phyloP scores from a whole-genome alignment of 805 yeast genomes.

The Metschnikowia reukaufii region DNA sequence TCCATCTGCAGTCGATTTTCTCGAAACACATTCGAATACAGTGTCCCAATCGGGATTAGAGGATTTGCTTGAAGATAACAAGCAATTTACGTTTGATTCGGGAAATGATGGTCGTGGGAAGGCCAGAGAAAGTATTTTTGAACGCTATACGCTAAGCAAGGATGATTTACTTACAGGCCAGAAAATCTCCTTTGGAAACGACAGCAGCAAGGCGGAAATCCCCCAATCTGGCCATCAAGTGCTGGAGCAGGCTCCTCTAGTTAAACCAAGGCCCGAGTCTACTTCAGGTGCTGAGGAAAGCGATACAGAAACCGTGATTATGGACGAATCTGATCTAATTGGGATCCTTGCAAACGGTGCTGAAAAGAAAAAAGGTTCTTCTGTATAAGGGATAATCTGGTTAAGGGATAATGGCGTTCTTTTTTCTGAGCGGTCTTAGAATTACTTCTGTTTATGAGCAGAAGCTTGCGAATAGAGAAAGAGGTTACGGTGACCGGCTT shows the following conservation, averaged over 20 bases:
- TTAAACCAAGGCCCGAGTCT: neutral
- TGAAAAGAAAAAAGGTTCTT: neutral
- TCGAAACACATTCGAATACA: constrained; percentile 4
- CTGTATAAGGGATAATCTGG: neutral
- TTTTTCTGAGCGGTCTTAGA: neutral
- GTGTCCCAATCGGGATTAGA: constrained; percentile 8
- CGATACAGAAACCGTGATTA: constrained; percentile 20
- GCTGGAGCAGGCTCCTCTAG: neutral
- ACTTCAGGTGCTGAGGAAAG: constrained; percentile 10
- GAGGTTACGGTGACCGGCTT: no score
- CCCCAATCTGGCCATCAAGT: neutral
- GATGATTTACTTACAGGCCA: constrained; percentile 16
- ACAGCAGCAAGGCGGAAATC: neutral
- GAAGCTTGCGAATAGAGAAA: no score
- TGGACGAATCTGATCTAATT: constrained; percentile 12
- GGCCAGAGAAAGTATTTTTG: constrained; percentile 12
- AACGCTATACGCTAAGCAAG: constrained; percentile 15
- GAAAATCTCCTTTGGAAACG: constrained; percentile 5
- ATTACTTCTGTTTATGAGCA: neutral
- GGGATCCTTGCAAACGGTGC: constrained; percentile 3
- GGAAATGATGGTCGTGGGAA: constrained; percentile 1
- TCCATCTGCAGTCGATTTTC: constrained; percentile 12
- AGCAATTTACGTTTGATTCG: constrained; percentile 5
- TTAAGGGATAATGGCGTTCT: neutral
- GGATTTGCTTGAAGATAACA: constrained; percentile 14